Base-by-base conservation (phyloP, 805 yeast genomes). In the Metschnikowia koreensis region DNA sequence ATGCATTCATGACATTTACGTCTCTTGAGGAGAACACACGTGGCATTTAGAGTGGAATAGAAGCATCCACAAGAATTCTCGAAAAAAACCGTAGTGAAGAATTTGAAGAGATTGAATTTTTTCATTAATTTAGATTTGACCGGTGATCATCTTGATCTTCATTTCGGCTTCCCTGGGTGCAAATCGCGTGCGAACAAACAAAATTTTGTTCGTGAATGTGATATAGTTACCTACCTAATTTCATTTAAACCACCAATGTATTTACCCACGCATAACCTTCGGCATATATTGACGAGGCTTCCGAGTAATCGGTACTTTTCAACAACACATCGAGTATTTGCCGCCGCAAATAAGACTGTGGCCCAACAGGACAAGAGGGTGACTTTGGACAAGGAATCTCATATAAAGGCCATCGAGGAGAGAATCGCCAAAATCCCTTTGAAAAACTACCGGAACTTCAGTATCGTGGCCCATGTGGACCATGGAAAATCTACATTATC, bases 401-500 rank as follows among this genome's bases (percentile, higher is more conserved):
- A 65, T 50, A 53, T 66, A 34, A 70, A 66, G 55, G 51, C 55
- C 13, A 59, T 74, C 41, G 82, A 81, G 59, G 81, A 77, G 43
- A 73, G 96, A 55, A 84, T 94, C 52, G 75, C 81, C n/a, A 77
- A 77, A 42, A 90, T 93, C 38, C 98, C 98, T 6, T 77, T 88
- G 27, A 86, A 84, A 52, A 81, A 90, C 57, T 92, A 86, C 67
- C 70, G 98, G 55, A 92, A 91, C 68, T 93, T 94, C 68, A 89
- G 96, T 54, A 92, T 93, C 52, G 97, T 91, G 33, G 98, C 98
- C 1, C 99, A 93, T 74, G 93, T 93, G 22, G 97, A 92, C 66
- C 96, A 87, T 67, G 88, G 88, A 1, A 89, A 89, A 65, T 87
- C 96, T 1, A 93, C 99, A 0, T 69, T 93, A 17, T 87, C 96